Evolutionary conservation across 139 green algal species (phyloP), one percentile per base, ranked within the genome.

Genomic region (Chlamydomonas schloesseri): DNA sequence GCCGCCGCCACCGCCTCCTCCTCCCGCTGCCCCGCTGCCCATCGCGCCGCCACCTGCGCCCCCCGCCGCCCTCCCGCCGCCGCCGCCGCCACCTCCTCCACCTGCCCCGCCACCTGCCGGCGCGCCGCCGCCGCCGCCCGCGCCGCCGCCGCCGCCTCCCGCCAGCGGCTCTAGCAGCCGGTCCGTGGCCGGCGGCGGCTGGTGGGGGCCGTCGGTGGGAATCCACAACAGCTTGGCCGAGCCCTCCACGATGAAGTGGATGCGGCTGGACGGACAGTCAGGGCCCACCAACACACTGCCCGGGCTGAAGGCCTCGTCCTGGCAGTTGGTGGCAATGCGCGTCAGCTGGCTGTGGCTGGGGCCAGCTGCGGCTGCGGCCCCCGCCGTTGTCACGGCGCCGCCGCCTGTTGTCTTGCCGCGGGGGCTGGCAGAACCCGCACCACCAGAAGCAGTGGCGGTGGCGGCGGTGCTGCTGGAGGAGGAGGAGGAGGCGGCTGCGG

Each of bases 141-240:
- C 1, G 47, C 1, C 23, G 31, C 0, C 14, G 64, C 64, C 10
- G n/a, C 1, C 23, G 31, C 0, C 14, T 29, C 64, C 10, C 8
- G 64, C 29, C 26, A 10, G 64, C 64, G n/a, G n/a, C 29, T 76
- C 67, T 47, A 85, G 8, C 18, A 70, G 47, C 8, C 79, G 65
- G 64, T 76, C 79, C 1, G 3, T 29, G 9, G 31, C 8, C 47
- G 79, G 79, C 3, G 79, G 79, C 47, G 55, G 21, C 79, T 85
- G 55, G 33, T 50, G 42, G 42, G 42, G 42, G 42, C 42, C 42
- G 42, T 50, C 42, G 42, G 42, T 5, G 6, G 81, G 33, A 53
- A 87, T 33, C 81, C 81, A 87, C 74, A 89, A 36, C 84, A 89
- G 67, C 74, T 89, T 89, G 65, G 74, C 74, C 55, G 84, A 50